Base-by-base conservation (phyloP, 2,329 filamentous ascomycete genomes). In the Aspergillus transmontanensis region DNA sequence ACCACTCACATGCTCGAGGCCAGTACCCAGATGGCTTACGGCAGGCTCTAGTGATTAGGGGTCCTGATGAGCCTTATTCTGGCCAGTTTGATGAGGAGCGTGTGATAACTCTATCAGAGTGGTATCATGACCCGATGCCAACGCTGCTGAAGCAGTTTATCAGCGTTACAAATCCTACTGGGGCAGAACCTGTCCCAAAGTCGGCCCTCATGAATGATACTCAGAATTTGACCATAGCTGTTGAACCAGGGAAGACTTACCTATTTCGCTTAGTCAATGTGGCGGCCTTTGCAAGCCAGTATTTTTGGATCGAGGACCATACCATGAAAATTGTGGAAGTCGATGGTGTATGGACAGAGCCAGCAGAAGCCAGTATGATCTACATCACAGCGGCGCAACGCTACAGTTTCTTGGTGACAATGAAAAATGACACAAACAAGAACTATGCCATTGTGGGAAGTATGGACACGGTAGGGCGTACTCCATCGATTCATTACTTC, bases 181-280 rank as follows among this genome's bases (percentile, higher is more conserved):
- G 80, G 28, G 86, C 87, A 0, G 89, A 91, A 72, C 89, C 89
- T 0, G 84, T 91, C 0, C 89, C 90, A 0, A 81, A 91, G 26
- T 83, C 87, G 2, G 86, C 86, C 1, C 79, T 92, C 14, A 82
- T 91, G 69, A 92, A 91, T 59, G 89, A 94, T 65, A 89, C 87
- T 0, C 82, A 85, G 65, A 85, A 89, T 62, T 75, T 86, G 6
- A 85, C 77, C 1, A 72, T 92, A 9, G 63, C 81, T 0, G 84
- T 93, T 10, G 71, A 89, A 66, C 85, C 90, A 0, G 85, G 86
- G 1, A 91, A 86, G 66, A 93, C 89, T 0, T 94, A 94, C 63
- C 79, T 92, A n/a, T 82, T 94, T 70, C 88, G 89, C 32, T 79
- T 93, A 68, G 82, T 92, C 72, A 94, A 93, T 69, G 88, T 92